phyloP scores from a whole-genome alignment of 352 stramenopile species.

The Pythium sp. region DNA sequence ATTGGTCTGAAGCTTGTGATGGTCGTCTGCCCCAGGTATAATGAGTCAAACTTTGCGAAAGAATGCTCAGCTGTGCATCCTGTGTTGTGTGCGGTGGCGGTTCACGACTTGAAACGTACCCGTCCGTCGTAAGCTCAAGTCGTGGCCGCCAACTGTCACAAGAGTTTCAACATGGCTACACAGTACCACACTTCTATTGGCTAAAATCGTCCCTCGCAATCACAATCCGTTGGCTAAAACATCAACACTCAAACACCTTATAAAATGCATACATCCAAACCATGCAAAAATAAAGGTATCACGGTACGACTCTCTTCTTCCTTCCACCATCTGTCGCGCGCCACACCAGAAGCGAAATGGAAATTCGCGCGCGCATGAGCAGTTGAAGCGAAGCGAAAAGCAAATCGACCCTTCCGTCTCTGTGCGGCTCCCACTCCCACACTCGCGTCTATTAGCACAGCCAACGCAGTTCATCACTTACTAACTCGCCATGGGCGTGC shows the following conservation, averaged over 20 bases:
- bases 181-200: background rate
- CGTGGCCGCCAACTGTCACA: background rate
- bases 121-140: background rate
- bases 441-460: background rate
- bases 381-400: background rate
- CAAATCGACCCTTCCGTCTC: background rate
- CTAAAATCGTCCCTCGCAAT: background rate
- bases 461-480: background rate
- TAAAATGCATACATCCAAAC: background rate
- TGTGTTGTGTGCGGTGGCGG: background rate
- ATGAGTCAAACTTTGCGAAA: too few species aligned
- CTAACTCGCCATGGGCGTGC: constrained; percentile 92
- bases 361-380: constrained; percentile 5
- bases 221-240: background rate
- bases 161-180: background rate
- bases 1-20: background rate
- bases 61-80: background rate
- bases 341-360: constrained; percentile 7
- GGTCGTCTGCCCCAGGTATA: background rate
- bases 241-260: background rate
- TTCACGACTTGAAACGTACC: background rate
- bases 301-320: background rate
- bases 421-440: background rate
- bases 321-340: background rate
- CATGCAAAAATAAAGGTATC: background rate